Evolutionary conservation across 768 basidiomycete species (phyloP), one percentile per base, ranked within the genome.

Genomic region (Tubosaeta sp.): DNA sequence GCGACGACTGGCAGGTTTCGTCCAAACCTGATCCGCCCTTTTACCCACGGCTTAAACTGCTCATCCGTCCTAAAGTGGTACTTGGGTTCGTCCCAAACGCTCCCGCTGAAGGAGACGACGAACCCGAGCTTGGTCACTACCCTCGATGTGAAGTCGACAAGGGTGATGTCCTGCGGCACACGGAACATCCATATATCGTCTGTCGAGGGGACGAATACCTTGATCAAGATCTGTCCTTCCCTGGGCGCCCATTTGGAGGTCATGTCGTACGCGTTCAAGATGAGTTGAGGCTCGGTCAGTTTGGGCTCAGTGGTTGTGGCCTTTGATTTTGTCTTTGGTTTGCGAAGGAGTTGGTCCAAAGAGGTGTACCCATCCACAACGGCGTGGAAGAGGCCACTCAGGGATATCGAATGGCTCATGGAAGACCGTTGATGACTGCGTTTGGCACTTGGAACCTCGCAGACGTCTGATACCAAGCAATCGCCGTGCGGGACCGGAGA

Each of bases 101-200:
- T 69, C n/a, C 67, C 67, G 36, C 63, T 64, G 48, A 74, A 69
- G 19, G 56, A 60, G 31, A 72, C 65, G 8, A 53, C 44, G 44
- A 73, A 71, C 12, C 69, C 72, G n/a, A 74, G 57, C 60, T 74
- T 73, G 21, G 49, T 58, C 31, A 56, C 54, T 29, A 73, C 71
- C 46, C 44, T 64, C 19, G 61, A 60, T 4, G 62, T 61, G 51
- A 74, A 71, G 34, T 52, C 54, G n/a, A 46, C 54, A 35, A 74
- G 67, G 36, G 45, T 49, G 48, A 67, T 56, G 47, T 62, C 55
- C 42, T 63, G 63, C 18, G 72, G 62, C 19, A 72, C 69, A 36
- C 64, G 64, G 41, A 74, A 52, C 55, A 59, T 68, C 73, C 73
- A 74, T 48, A 71, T 63, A 51, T 74, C 73, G 51, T 73, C 68